Evolutionary conservation across 1,284 basidiomycete species (phyloP), one percentile per base, ranked within the genome.

Genomic region (Trichosporon sp.): DNA sequence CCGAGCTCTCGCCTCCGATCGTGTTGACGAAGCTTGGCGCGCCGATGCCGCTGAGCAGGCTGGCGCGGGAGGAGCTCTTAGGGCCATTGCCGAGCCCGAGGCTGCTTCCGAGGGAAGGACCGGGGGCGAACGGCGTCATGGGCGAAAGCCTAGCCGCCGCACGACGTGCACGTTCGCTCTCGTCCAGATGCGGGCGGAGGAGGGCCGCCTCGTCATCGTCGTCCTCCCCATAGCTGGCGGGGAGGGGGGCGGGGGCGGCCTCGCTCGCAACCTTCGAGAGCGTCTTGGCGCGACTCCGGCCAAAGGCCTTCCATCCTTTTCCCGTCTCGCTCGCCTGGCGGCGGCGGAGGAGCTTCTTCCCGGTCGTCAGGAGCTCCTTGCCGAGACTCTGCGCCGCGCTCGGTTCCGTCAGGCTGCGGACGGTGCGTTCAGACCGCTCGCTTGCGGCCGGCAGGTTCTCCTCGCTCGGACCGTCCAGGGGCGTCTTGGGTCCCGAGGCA

Each of bases 121-220:
- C 48, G 48, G 48, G 48, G 11, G 48, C 48, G 19, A n/a, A 66
- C 40, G 65, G 68, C 51, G 64, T n/a, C 35, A 56, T 14, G 19
- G 64, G 64, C 5, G 40, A 46, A 21, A 46, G 21, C 4, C 19
- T n/a, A 1, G 64, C 8, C 6, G 64, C 21, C 2, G 64, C 38
- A 21, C 38, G 40, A 3, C 19, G 64, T 21, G 26, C 32, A 10
- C 56, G 26, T 31, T 61, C 56, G 14, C 14, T 16, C n/a, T 35
- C 56, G 31, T 61, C 56, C 12, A 32, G 14, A 12, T 43, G 40
- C 12, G 56, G 56, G 8, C 32, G 26, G 26, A 61, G 56, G 8
- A 61, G 56, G 31, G 31, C 32, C 4, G 56, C 31, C 31, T 32
- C 56, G 32, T 26, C 26, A 26, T 61, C 56, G 56, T 61, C 56